These are phyloP conservation scores for Nymphaea colorata DNA, from an alignment of 164 flowering plant species.

Conservation along the genomic window DNA sequence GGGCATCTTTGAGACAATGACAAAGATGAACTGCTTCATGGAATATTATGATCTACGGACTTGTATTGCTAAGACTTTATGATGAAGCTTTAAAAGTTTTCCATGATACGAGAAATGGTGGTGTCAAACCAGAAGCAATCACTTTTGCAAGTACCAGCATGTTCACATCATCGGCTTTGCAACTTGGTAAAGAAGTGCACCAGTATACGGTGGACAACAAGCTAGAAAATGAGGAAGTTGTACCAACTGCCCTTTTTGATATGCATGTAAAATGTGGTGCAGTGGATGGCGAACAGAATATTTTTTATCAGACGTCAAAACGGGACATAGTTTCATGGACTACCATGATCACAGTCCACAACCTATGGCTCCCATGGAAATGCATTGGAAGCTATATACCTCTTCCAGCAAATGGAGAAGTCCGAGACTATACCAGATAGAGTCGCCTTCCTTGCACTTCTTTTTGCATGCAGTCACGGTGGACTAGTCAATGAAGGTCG, in stretches of 20 bases:
- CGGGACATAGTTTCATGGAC: slow-evolving; percentile 68
- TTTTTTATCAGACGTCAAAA: slow-evolving; percentile 33
- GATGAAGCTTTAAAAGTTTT: slow-evolving; percentile 41
- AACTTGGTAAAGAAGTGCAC: slow-evolving; percentile 58
- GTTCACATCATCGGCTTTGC: slow-evolving; percentile 58
- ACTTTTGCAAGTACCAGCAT: slow-evolving; percentile 56
- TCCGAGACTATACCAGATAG: slow-evolving; percentile 33
- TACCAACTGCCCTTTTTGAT: slow-evolving; percentile 63
- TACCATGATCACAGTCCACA: slow-evolving; percentile 58
- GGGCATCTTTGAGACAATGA: slow-evolving; percentile 25
- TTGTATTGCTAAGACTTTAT: slow-evolving; percentile 35
- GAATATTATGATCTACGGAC: slow-evolving; percentile 73
- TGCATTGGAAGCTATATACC: slow-evolving; percentile 41
- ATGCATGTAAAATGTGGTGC: slow-evolving; percentile 85
- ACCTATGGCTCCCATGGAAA: slow-evolving; percentile 71
- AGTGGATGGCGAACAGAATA: slow-evolving; percentile 37
- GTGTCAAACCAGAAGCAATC: slow-evolving; percentile 40
- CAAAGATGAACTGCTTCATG: slow-evolving; percentile 35
- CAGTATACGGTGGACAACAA: slow-evolving; percentile 18
- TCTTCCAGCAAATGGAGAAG: slow-evolving; percentile 40
- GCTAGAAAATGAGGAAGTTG: slow-evolving; percentile 36
- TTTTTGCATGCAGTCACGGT: slow-evolving; percentile 67
- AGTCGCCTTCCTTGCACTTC: slow-evolving; percentile 50
- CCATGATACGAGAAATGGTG: slow-evolving; percentile 26
- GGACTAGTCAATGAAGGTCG: slow-evolving; percentile 61